Percentiles rank a stretch among this genome's conserved stretches.
Conservation (phyloP, 805 yeast species). For the Pichia californica region DNA sequence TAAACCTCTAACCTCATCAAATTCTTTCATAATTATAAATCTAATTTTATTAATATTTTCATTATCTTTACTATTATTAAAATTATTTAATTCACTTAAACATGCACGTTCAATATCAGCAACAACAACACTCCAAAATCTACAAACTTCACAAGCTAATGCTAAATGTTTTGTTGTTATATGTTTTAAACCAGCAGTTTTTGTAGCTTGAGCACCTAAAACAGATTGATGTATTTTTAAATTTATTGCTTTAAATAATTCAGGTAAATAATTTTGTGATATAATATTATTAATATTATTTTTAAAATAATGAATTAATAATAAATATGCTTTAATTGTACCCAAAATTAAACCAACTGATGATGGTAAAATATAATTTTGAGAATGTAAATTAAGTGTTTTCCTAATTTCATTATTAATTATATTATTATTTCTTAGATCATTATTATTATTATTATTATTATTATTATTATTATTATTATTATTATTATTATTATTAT, state of each 20-base stretch:
- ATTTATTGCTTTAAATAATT: constrained; percentile 46
- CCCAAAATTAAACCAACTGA: constrained; percentile 36
- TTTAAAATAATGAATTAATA: constrained; percentile 28
- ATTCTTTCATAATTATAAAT: constrained; percentile 28
- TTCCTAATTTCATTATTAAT: constrained; percentile 18
- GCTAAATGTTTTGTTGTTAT: constrained; percentile 70
- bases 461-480: not conserved
- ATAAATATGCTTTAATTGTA: constrained; percentile 45
- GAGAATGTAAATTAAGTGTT: constrained; percentile 41
- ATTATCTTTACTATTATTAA: constrained; percentile 23
- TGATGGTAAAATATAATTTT: constrained; percentile 53
- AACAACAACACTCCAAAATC: constrained; percentile 34
- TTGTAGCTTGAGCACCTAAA: constrained; percentile 68
- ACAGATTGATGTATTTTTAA: constrained; percentile 53
- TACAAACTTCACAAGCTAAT: constrained; percentile 58
- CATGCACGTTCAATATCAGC: constrained; percentile 21
- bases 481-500: constrained; percentile 2
- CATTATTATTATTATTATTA: constrained; percentile 19
- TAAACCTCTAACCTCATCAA: constrained; percentile 34
- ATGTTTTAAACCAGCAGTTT: constrained; percentile 66
- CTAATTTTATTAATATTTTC: constrained; percentile 14
- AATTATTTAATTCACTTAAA: constrained; percentile 14
- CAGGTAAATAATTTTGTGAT: constrained; percentile 26
- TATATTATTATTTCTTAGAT: not conserved
- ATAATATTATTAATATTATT: constrained; percentile 28